A percentile compares a stretch with the other conserved stretches of the same genome.
Conservation (phyloP, 202 grass and related monocot genomes). For the Alloteropsis angusta region DNA sequence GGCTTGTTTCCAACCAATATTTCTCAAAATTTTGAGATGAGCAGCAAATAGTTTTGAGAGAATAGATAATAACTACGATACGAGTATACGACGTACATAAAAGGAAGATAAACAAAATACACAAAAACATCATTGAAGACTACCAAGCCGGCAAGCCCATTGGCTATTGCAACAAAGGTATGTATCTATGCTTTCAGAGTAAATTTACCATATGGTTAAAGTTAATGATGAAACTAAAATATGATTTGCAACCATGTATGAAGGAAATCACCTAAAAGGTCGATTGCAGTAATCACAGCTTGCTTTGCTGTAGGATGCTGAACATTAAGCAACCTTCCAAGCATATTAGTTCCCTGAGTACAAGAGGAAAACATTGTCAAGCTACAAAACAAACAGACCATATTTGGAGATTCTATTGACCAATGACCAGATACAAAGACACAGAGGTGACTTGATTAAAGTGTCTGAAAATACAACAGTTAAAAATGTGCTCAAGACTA, state of each 20-base stretch:
- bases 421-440: not conserved
- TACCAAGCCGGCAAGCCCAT: not conserved
- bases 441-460: not conserved
- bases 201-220: conserved; percentile 1
- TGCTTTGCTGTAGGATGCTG: conserved; percentile 97
- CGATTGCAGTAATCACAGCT: conserved; percentile 97
- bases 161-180: not conserved
- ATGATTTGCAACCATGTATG: not conserved
- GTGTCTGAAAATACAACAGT: not conserved
- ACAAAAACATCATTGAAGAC: not conserved
- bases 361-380: conserved; percentile 23
- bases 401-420: not conserved
- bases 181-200: not conserved
- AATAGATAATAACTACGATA: not conserved
- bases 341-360: conserved; percentile 85
- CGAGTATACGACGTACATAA: not conserved
- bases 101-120: not conserved
- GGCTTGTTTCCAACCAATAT: not conserved
- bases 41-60: not conserved
- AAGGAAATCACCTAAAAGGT: conserved; percentile 74
- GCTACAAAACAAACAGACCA: not conserved
- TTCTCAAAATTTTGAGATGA: not conserved
- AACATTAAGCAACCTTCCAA: conserved; percentile 87
- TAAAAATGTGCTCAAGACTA: not conserved
- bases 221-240: not conserved